Conservation (phyloP, 768 basidiomycete genomes). For the Lactifluus pinguis region DNA sequence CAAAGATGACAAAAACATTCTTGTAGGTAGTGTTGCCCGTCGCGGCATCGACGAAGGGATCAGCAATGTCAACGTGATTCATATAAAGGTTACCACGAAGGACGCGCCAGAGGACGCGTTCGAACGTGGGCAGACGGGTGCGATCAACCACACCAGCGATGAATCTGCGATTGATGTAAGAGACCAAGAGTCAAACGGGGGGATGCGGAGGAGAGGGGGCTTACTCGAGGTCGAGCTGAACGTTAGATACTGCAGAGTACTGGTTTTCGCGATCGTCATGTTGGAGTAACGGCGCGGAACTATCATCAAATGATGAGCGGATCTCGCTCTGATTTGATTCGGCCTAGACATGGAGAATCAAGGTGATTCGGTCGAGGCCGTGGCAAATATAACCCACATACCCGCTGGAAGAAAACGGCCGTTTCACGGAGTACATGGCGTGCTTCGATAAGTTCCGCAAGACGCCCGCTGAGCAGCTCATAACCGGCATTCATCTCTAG, state of each 20-base stretch:
- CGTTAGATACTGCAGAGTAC: constrained; percentile 33
- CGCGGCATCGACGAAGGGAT: constrained; percentile 83
- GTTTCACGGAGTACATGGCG: constrained; percentile 92
- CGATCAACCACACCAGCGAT: constrained; percentile 96
- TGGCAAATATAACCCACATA: constrained; percentile 24
- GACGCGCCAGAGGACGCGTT: constrained; percentile 96
- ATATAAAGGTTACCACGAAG: constrained; percentile 97
- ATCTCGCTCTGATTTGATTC: constrained; percentile 72
- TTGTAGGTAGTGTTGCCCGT: constrained; percentile 83
- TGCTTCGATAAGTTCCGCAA: constrained; percentile 84
- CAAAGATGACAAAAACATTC: constrained; percentile 99
- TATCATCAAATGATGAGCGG: constrained; percentile 85
- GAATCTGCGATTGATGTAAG: constrained; percentile 45
- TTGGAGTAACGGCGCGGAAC: constrained; percentile 81
- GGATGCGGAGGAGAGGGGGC: constrained; percentile 21
- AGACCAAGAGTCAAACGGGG: not conserved
- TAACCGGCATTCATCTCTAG: constrained; percentile 90
- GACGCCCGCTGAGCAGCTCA: constrained; percentile 76
- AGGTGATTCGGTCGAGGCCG: not conserved
- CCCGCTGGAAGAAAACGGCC: constrained; percentile 90
- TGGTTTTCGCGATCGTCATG: constrained; percentile 79
- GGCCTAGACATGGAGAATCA: constrained; percentile 40
- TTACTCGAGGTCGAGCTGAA: constrained; percentile 85
- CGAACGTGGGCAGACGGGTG: constrained; percentile 82
- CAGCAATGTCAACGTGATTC: constrained; percentile 94